Evolutionary conservation across 2,329 filamentous ascomycete genomes (phyloP).

Genomic region (Leptographium galeiforme): DNA sequence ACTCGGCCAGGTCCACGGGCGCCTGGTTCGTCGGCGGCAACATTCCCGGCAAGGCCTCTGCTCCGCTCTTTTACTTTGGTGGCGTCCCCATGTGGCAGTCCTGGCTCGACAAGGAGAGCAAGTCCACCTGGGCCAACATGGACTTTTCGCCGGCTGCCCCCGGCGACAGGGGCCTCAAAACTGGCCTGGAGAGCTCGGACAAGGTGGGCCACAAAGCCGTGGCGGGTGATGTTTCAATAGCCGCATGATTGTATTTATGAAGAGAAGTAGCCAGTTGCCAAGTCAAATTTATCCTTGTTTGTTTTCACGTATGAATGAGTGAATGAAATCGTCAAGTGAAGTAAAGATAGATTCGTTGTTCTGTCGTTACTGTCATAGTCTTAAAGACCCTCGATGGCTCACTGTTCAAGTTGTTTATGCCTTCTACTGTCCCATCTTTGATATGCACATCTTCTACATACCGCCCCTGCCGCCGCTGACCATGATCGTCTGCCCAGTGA

Average conservation of each 20-base stretch:
- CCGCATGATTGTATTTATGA: neutral
- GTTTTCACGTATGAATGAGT: too few species aligned
- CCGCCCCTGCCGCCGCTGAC: slow-evolving; percentile 61
- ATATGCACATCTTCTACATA: slow-evolving; percentile 25
- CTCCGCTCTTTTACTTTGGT: slow-evolving; percentile 10
- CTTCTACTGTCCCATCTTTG: too few species aligned
- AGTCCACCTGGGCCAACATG: neutral
- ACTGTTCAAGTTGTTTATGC: too few species aligned
- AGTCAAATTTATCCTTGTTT: too few species aligned
- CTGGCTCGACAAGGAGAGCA: slow-evolving; percentile 5
- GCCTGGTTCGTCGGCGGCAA: slow-evolving; percentile 13
- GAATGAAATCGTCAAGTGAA: too few species aligned
- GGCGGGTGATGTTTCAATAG: neutral
- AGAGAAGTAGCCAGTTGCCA: too few species aligned
- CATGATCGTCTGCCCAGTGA: slow-evolving; percentile 75
- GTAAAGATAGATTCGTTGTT: too few species aligned
- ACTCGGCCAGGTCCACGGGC: slow-evolving; percentile 4
- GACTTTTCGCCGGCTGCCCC: neutral
- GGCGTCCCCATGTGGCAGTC: neutral
- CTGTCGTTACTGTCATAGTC: too few species aligned
- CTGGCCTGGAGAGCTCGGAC: neutral
- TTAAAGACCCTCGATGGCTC: too few species aligned
- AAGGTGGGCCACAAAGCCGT: neutral
- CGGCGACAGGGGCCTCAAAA: neutral
- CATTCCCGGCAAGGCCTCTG: slow-evolving; percentile 11